A percentile compares a stretch with the other conserved stretches of the same genome.
Evolutionary conservation across 1,284 basidiomycete genomes (phyloP).

Genomic region (Nidula niveotomentosa): DNA sequence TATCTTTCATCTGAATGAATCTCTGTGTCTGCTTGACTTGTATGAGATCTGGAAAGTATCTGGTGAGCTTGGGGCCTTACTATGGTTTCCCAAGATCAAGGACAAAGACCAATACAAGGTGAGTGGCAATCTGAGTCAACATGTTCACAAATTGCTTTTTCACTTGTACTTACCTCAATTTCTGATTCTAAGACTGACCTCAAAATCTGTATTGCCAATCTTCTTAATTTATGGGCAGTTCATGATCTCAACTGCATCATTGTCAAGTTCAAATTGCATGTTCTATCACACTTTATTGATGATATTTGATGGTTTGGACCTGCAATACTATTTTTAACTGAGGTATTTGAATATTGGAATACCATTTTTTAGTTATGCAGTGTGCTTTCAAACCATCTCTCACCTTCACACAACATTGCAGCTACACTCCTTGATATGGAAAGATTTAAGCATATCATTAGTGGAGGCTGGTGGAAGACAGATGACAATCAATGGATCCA

Average conservation of each 20-base stretch:
- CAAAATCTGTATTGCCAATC: conserved; percentile 22
- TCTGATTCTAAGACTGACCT: conserved; percentile 23
- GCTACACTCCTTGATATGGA: conserved; percentile 26
- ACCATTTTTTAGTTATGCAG: conserved; percentile 31
- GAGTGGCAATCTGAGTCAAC: too few species aligned
- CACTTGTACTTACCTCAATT: too few species aligned
- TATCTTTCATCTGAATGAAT: conserved; percentile 22
- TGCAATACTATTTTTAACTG: conserved; percentile 25
- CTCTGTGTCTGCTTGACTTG: conserved; percentile 8
- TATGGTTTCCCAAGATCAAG: conserved; percentile 35
- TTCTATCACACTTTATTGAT: conserved; percentile 26
- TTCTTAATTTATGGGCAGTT: conserved; percentile 25
- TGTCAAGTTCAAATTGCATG: conserved; percentile 33
- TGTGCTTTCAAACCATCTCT: conserved; percentile 30
- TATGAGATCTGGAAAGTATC: conserved; percentile 27
- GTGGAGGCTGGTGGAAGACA: conserved; percentile 27
- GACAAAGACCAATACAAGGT: conserved; percentile 31
- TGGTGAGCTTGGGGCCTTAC: conserved; percentile 26
- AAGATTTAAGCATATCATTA: conserved; percentile 27
- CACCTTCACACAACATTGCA: conserved; percentile 37
- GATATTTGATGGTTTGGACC: conserved; percentile 33
- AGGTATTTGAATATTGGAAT: conserved; percentile 37
- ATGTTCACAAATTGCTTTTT: too few species aligned
- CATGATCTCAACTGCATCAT: conserved; percentile 26
- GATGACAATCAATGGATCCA: conserved; percentile 3